These are phyloP conservation scores for Globisporangium irregulare DNA, from an alignment of 352 stramenopile species.

Conservation along the genomic window DNA sequence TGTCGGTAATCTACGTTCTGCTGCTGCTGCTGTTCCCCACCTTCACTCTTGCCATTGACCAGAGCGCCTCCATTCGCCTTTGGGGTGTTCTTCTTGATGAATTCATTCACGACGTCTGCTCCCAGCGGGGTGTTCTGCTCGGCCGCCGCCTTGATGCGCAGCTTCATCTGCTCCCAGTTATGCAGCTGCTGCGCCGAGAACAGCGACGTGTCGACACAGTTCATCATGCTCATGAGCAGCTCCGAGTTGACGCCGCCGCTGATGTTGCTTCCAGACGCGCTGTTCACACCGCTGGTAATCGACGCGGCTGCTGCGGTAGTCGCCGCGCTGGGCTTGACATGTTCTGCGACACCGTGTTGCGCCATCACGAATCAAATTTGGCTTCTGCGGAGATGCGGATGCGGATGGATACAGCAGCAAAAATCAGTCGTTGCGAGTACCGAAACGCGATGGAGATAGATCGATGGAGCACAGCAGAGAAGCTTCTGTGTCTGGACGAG, in stretches of 20 bases:
- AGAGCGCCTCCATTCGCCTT: slow-evolving; percentile 23
- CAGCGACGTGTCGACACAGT: slow-evolving; percentile 80
- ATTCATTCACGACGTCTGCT: slow-evolving; percentile 27
- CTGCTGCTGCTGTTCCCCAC: slow-evolving; percentile 7
- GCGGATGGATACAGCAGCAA: not conserved
- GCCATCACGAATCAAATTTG: slow-evolving; percentile 1
- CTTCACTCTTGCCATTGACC: slow-evolving; percentile 11
- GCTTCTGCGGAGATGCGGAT: not conserved
- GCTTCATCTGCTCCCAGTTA: slow-evolving; percentile 82
- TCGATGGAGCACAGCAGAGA: not conserved
- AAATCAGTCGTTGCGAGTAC: not conserved
- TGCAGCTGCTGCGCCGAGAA: slow-evolving; percentile 69
- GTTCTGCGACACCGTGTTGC: slow-evolving; percentile 6
- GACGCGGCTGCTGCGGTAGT: slow-evolving; percentile 1
- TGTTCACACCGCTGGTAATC: not conserved
- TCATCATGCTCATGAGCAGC: slow-evolving; percentile 83
- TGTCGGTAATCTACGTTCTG: slow-evolving; percentile 40
- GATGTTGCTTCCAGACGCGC: not conserved
- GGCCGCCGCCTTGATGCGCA: slow-evolving; percentile 47
- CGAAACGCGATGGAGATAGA: not conserved
- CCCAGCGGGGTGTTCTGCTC: slow-evolving; percentile 39
- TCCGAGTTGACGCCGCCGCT: slow-evolving; percentile 57
- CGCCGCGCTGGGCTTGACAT: not conserved
- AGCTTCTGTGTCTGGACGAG: not conserved
- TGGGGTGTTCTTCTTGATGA: slow-evolving; percentile 41